These are phyloP conservation scores for Orbilia ellipsospora DNA, from an alignment of 2,329 filamentous ascomycete genomes.

Conservation along the genomic window DNA sequence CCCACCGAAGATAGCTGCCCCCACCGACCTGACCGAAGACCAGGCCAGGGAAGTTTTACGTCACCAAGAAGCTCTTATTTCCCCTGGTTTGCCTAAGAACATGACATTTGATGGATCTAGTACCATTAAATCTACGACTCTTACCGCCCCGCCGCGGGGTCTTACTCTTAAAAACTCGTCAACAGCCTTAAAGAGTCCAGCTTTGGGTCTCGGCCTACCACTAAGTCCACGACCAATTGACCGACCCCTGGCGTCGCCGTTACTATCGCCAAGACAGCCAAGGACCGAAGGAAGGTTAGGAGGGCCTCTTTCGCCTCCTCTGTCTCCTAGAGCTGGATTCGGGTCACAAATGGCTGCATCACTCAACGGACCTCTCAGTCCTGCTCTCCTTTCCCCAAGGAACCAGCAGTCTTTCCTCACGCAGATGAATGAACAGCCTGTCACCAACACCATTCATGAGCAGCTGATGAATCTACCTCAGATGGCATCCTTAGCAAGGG, in stretches of 20 bases:
- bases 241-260: constrained; percentile 58
- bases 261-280: constrained; percentile 52
- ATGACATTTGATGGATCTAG: constrained; percentile 46
- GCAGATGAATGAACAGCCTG: constrained; percentile 44
- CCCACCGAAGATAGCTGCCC: constrained; percentile 27
- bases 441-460: constrained; percentile 45
- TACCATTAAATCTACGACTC: constrained; percentile 51
- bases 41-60: constrained; percentile 48
- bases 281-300: constrained; percentile 45
- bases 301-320: constrained; percentile 56
- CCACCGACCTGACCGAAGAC: constrained; percentile 48
- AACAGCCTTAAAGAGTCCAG: constrained; percentile 52
- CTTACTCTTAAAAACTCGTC: constrained; percentile 36
- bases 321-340: constrained; percentile 56
- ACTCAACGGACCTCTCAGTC: constrained; percentile 42
- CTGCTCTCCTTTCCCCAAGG: constrained; percentile 42
- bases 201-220: constrained; percentile 47
- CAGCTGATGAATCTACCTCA: constrained; percentile 53
- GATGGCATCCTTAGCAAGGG: constrained; percentile 51
- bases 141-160: constrained; percentile 43
- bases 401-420: constrained; percentile 38
- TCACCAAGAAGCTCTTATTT: constrained; percentile 48
- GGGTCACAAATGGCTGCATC: constrained; percentile 45
- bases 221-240: constrained; percentile 58
- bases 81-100: constrained; percentile 47